Conservation (phyloP, 768 basidiomycete genomes). For the Boletus barrowsii region DNA sequence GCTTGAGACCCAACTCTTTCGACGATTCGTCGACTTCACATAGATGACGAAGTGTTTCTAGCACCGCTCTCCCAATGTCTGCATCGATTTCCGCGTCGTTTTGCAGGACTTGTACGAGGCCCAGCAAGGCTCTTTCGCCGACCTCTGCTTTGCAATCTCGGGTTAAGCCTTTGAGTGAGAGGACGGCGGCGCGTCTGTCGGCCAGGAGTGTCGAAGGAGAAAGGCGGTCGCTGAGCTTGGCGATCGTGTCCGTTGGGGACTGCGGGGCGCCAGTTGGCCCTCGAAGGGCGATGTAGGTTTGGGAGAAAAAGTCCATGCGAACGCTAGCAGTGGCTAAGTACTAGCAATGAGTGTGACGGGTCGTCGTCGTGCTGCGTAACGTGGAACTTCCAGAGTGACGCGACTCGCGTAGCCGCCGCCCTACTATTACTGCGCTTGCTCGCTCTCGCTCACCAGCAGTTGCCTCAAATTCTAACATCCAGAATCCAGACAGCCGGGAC, state of each 20-base stretch:
- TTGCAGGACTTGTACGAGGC: slow-evolving; percentile 76
- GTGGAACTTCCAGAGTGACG: neutral
- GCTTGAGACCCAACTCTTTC: slow-evolving; percentile 71
- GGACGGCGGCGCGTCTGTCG: slow-evolving; percentile 90
- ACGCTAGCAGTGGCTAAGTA: neutral
- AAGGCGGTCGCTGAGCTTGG: slow-evolving; percentile 82
- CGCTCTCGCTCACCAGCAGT: too few species aligned
- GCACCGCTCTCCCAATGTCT: slow-evolving; percentile 87
- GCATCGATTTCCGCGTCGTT: slow-evolving; percentile 89
- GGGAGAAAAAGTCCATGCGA: slow-evolving; percentile 78
- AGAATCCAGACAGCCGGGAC: too few species aligned
- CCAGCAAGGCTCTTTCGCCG: slow-evolving; percentile 70
- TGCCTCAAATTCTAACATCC: too few species aligned
- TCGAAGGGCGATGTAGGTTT: slow-evolving; percentile 81
- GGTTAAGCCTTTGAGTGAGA: slow-evolving; percentile 88
- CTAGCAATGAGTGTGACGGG: neutral
- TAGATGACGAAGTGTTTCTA: slow-evolving; percentile 84
- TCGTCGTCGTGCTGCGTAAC: neutral
- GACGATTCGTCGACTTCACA: slow-evolving; percentile 72
- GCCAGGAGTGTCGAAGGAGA: slow-evolving; percentile 87
- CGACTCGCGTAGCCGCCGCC: neutral
- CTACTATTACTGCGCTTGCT: too few species aligned
- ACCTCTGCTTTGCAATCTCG: slow-evolving; percentile 91
- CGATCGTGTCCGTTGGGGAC: slow-evolving; percentile 81
- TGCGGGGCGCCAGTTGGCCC: slow-evolving; percentile 83